Evolutionary conservation across 305 asterid genomes (phyloP).

Genomic region (Rubia tinctorum): DNA sequence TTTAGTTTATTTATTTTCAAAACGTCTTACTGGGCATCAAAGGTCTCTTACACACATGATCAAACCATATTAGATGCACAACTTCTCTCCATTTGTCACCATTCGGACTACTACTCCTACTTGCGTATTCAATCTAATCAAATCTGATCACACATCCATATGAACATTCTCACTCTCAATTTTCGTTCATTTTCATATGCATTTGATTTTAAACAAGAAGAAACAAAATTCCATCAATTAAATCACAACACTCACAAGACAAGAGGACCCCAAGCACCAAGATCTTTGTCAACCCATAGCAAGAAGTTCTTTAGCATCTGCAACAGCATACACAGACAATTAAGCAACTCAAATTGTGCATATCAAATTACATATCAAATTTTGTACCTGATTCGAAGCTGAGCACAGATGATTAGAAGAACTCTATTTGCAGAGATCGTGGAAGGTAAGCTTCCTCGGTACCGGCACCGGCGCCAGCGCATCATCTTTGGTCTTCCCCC

Average conservation of each 20-base stretch:
- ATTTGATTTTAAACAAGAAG: background rate
- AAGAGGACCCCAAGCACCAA: conserved; percentile 99
- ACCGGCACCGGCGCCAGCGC: conserved; percentile 61
- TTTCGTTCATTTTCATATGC: background rate
- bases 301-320: conserved; percentile 80
- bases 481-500: conserved; percentile 67
- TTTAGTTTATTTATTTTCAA: no score
- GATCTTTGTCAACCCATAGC: conserved; percentile 87
- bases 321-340: conserved; percentile 3
- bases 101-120: background rate
- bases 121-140: background rate
- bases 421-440: background rate
- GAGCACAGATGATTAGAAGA: conserved; percentile 1
- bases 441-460: background rate
- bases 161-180: background rate
- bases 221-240: background rate
- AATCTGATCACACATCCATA: background rate
- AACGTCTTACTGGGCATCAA: background rate
- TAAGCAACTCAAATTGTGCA: background rate
- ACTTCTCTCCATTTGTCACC: background rate
- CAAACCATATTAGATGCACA: background rate
- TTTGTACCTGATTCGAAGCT: background rate
- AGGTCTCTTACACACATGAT: background rate
- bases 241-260: conserved; percentile 67
- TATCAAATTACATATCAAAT: no score